Evolutionary conservation across 768 basidiomycete genomes (phyloP), one percentile per base, ranked within the genome.

Genomic region (Phaeolepiota aurea): DNA sequence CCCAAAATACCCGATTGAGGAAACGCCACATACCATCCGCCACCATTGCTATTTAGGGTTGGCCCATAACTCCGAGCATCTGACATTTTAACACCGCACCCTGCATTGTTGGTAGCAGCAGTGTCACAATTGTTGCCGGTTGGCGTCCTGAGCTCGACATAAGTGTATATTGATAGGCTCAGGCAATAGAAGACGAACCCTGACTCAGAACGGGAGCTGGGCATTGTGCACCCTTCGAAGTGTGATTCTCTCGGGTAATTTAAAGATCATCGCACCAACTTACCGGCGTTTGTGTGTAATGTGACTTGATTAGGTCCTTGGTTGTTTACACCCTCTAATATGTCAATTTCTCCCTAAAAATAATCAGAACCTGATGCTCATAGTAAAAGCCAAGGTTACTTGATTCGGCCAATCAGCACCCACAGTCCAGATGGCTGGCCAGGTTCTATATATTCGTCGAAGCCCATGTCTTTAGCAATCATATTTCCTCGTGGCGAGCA

Each of bases 401-500:
- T 62, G 63, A 22, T 48, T 48, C 0, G 77, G 78, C 79, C 78
- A 82, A 39, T 61, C 57, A 3, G 52, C 45, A 23, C 62, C 72
- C 12, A 65, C 58, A 30, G 74, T 73, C 46, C 76, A 79, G n/a
- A 73, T 64, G 2, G 79, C 77, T 4, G 79, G 65, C 66, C 66
- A 68, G 11, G 64, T 66, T 19, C 65, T 65, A 28, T 19, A n/a
- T n/a, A n/a, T n/a, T n/a, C n/a, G n/a, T n/a, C n/a, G n/a, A n/a
- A n/a, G n/a, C n/a, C n/a, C n/a, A n/a, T n/a, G n/a, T n/a, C n/a
- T n/a, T n/a, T n/a, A n/a, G n/a, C n/a, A n/a, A n/a, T n/a, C n/a
- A n/a, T n/a, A n/a, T n/a, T n/a, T n/a, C n/a, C n/a, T n/a, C n/a
- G n/a, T n/a, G n/a, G n/a, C n/a, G n/a, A n/a, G n/a, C 18, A 49